phyloP scores from a whole-genome alignment of 169 alveolate species.

The Eimeria praecox region DNA sequence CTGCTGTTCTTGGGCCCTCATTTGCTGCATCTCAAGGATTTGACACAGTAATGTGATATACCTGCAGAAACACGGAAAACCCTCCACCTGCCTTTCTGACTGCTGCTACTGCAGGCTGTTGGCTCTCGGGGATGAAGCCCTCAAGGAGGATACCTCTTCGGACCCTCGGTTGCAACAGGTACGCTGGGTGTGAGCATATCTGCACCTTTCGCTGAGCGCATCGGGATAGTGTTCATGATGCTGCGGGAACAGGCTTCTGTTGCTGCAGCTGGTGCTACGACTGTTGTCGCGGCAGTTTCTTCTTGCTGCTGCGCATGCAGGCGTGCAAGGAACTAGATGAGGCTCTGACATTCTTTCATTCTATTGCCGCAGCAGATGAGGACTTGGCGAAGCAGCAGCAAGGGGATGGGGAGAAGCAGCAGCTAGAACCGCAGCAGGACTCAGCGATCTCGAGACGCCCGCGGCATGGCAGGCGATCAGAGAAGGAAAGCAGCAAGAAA shows the following conservation, averaged over 20 bases:
- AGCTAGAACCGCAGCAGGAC: slow-evolving; percentile 5
- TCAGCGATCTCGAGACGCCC: neutral
- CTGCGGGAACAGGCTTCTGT: neutral
- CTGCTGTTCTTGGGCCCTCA: neutral
- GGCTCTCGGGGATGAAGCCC: slow-evolving; percentile 22
- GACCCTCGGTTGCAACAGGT: slow-evolving; percentile 39
- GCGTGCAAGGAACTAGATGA: slow-evolving; percentile 68
- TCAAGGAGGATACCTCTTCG: slow-evolving; percentile 3
- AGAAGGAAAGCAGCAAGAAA: slow-evolving; percentile 36
- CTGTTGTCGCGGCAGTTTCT: neutral
- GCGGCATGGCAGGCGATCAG: slow-evolving; percentile 11
- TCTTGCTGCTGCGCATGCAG: slow-evolving; percentile 33
- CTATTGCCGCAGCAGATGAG: slow-evolving; percentile 68
- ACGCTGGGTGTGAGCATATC: neutral
- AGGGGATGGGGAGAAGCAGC: slow-evolving; percentile 5
- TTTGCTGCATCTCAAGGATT: neutral
- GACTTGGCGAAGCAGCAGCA: slow-evolving; percentile 58
- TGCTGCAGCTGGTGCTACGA: neutral
- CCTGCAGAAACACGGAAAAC: too few relatives aligned
- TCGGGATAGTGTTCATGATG: neutral
- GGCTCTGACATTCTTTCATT: slow-evolving; percentile 47
- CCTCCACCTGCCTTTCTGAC: neutral
- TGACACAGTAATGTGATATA: neutral
- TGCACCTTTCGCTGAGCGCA: neutral
- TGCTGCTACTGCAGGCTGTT: slow-evolving; percentile 10